Evolutionary conservation across 1,139 yeast species (phyloP), one percentile per base, ranked within the genome.

Genomic region (Yamadazyma taylorii): DNA sequence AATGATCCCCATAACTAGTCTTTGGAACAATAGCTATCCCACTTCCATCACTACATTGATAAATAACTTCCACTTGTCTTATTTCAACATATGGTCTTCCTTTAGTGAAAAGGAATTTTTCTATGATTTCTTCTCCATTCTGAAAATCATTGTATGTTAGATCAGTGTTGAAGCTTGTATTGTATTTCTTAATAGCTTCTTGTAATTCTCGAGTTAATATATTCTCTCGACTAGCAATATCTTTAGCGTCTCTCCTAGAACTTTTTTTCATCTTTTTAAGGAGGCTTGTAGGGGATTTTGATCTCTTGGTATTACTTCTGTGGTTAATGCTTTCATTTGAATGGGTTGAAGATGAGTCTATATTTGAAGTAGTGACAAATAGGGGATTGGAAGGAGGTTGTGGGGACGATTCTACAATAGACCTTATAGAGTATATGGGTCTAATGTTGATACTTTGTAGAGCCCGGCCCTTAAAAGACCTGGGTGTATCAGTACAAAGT

Each of bases 21-120:
- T 63, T 57, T 4, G 63, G 57, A 2, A 68, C 46, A 7, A 71
- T 35, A 0, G 63, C 75, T 3, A 70, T 33, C 0, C 77, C 76
- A 17, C 59, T 62, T 0, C 74, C 77, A 36, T 63, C 67, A 0
- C 61, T 46, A 0, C 72, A 56, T 17, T 58, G 58, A 31, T 60
- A 58, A 2, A 53, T 35, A 1, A 71, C 54, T 11, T 53, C 56
- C 1, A 68, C 55, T 10, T 48, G 46, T 1, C 45, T 45, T 1
- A 63, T 34, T 3, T 46, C 39, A 2, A 51, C 43, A 2, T 41
- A 29, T 1, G 63, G 63, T 21, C 69, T 43, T 8, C 35, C 33
- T 25, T 48, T 41, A 13, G 61, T 43, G 36, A 52, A 59, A 22
- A 62, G 43, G 34, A 61, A 69, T 12, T 43, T 37, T 23, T 56